phyloP scores from a whole-genome alignment of 495 filamentous ascomycete species.

The Lophiotrema nucula region DNA sequence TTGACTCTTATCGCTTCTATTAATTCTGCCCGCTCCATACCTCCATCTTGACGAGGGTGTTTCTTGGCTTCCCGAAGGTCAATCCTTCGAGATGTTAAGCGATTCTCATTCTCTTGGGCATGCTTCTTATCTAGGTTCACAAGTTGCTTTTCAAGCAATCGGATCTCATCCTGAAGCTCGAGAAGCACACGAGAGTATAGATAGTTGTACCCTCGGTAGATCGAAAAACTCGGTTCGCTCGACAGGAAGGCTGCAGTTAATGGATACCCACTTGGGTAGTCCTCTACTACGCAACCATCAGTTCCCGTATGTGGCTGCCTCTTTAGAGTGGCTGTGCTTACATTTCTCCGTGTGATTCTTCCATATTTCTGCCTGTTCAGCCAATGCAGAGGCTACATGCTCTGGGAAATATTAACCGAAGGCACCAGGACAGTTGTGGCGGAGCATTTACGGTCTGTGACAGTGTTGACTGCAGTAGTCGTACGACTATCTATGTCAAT shows the following conservation, averaged over 20 bases:
- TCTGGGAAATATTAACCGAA: background rate
- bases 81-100: conserved; percentile 9
- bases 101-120: no score
- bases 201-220: conserved; percentile 42
- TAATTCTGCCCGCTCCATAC: conserved; percentile 1
- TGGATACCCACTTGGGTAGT: conserved; percentile 39
- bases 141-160: conserved; percentile 36
- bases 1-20: conserved; percentile 12
- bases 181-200: conserved; percentile 42
- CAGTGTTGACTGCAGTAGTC: conserved; percentile 6
- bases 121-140: no score
- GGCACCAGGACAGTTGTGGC: background rate
- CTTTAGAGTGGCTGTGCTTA: no score
- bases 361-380: no score
- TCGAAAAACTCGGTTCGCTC: conserved; percentile 40
- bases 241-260: conserved; percentile 40
- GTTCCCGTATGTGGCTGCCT: no score
- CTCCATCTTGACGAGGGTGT: background rate
- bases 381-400: no score
- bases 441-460: conserved; percentile 2
- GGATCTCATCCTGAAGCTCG: conserved; percentile 41
- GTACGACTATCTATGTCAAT: conserved; percentile 15
- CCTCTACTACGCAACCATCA: no score
- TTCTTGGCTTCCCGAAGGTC: conserved; percentile 17
- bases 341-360: conserved; percentile 13